Base-by-base conservation (phyloP, 2,329 filamentous ascomycete species). In the Epichloe amarillans region DNA sequence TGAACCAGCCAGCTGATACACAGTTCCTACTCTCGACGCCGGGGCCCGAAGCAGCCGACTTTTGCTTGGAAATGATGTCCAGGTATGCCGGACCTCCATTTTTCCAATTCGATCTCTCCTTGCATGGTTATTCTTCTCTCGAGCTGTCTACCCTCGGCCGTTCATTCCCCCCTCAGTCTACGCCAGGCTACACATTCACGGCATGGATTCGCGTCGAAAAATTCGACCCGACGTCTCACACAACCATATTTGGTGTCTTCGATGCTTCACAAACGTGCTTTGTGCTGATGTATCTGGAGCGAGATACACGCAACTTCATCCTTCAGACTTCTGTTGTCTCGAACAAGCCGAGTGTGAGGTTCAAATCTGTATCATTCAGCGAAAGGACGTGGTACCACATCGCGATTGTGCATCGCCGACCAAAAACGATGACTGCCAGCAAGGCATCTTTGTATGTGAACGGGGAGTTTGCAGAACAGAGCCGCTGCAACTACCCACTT, bases 191-290 rank as follows among this genome's bases (percentile, higher is more conserved):
- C 68, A 95, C 89, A 1, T 84, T 98, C 54, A 80, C 86, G 44
- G 80, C 88, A 0, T 98, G 93, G 93, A 78, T 95, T 47, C 82
- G 86, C 19, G 80, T 98, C 53, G 90, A 97, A 64, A 74, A 81
- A 40, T 97, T 93, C 65, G 94, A 98, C 64, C 71, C 79, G 5
- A 79, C 80, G 44, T 83, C 86, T 15, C 93, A 98, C 65, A 98
- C 93, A 0, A 98, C 93, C 0, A 77, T 98, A 14, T 98, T 98
- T 64, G 93, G 93, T 26, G 88, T 93, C 8, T 97, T 94, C 66
- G 93, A 98, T 67, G 76, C 84, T 3, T 88, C 82, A 5, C 91
- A 97, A 65, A 88, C 87, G 5, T 98, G 93, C 66, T 98, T 98
- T 61, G 71, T 98, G 37, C 80, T 98, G 58, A 83, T 89, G 53